Base-by-base conservation (phyloP, 169 alveolate species). In the Babesia bovis region DNA sequence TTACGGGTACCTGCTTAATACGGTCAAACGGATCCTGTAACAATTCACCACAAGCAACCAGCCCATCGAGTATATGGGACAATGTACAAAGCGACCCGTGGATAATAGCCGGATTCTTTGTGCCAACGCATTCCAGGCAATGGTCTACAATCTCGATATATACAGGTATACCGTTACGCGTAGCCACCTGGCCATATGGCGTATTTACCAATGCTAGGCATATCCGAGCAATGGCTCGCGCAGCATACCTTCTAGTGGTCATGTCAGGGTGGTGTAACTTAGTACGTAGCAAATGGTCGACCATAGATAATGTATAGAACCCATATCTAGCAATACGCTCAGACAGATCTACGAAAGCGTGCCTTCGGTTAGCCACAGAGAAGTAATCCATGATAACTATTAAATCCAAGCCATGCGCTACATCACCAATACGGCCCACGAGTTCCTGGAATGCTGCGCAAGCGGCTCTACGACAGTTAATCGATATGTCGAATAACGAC, bases 401-500 rank as follows among this genome's bases (percentile, higher is more conserved):
- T 33, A 77, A 53, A 23, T 77, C 86, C 28, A 77, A 66, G 13
- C 82, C 79, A 19, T 55, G 41, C 30, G 86, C 65, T 25, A 77
- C 68, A 13, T 66, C 42, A 15, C 82, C 82, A 0, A 67, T 35
- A n/a, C 86, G 40, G 4, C 86, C 86, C 57, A 77, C 75, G 19
- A 77, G 47, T 44, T 77, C 86, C 75, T 77, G 86, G 35, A 77
- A 35, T 28, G 82, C 79, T 4, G 86, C 75, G 26, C 86, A 36
- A 0, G 86, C 86, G 4, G 86, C 82, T 7, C 86, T 53, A 2
- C 86, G 38, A 57, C 82, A 77, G 19, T 77, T 77, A 21, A 77
- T 69, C 25, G 76, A 56, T 0, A 69, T 50, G 55, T 77, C 86
- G 40, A 77, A 77, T 32, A 77, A 59, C n/a, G 70, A 47, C 58